Percentiles rank a stretch among this genome's conserved stretches.
Evolutionary conservation across 140 eudicot species (phyloP).

Genomic region (Senecio squalidus): DNA sequence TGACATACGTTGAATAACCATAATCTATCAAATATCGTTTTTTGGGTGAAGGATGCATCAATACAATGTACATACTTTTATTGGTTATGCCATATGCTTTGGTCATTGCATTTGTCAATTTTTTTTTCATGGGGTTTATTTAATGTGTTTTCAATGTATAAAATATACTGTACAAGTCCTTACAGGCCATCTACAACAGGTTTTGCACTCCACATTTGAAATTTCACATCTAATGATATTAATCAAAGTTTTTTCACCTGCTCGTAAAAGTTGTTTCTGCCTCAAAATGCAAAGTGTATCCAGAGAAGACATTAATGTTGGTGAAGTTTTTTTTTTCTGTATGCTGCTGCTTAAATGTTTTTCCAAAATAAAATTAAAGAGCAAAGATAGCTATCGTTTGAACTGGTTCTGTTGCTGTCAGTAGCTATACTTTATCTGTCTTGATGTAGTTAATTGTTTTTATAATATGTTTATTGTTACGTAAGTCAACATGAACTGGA

Average conservation of each 20-base stretch:
- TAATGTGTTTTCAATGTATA: not conserved
- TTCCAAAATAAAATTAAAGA: not conserved
- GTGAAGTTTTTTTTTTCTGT: not conserved
- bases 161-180: not conserved
- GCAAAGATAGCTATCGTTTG: not conserved
- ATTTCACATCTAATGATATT: not conserved
- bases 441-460: not conserved
- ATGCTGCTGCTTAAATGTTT: not conserved
- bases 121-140: not conserved
- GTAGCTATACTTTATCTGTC: constrained; percentile 4
- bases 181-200: constrained; percentile 1
- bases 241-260: constrained; percentile 6
- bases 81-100: constrained; percentile 11
- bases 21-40: constrained; percentile 12
- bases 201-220: constrained; percentile 4
- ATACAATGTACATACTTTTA: constrained; percentile 1
- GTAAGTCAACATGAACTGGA: constrained; percentile 1
- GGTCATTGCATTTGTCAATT: not conserved
- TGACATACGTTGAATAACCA: constrained; percentile 23
- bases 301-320: constrained; percentile 10
- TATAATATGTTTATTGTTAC: too few species aligned
- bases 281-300: not conserved
- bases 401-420: constrained; percentile 1
- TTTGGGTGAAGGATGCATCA: constrained; percentile 1
- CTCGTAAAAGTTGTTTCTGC: not conserved